Base-by-base conservation (phyloP, 1,139 yeast genomes). In the Debaryomycetaceae sp. region DNA sequence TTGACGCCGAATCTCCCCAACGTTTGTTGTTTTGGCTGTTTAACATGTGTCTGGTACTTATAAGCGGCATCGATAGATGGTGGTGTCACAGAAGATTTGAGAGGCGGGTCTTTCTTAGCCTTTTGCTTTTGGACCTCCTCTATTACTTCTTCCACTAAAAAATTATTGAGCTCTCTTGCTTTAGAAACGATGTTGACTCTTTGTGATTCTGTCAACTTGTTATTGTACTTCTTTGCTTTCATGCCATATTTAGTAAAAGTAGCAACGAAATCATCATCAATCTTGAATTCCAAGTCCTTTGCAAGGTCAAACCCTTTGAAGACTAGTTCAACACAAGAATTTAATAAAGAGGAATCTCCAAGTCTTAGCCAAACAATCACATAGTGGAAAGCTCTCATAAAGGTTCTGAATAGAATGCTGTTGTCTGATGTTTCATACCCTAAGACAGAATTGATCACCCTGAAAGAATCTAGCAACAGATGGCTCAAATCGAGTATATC, bases 401-500 rank as follows among this genome's bases (percentile, higher is more conserved):
- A 73, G 14, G 62, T 68, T 34, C 56, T 56, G 44, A 70, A 68
- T 31, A 75, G 55, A 11, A 56, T 47, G 22, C 53, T 55, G 5
- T 51, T 50, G 8, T 49, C 39, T 42, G 56, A 41, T 24, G 41
- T 34, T 13, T 45, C 49, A 8, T 48, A 42, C 36, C 52, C 49
- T 5, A 73, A 54, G 24, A 67, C 58, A 37, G 68, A 75, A 6
- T 70, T 75, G 39, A 88, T 68, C 8, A 78, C 66, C 46, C 86
- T 71, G 56, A 79, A 86, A 3, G 91, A 81, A 46, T 79, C 84
- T 17, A 91, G 63, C 37, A 91, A 66, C 2, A 75, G 66, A 51
- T 84, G 84, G 52, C 96, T 85, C 41, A 87, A 72, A 53, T 91
- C 97, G 43, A 90, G 71, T 0, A 89, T 84, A 60, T 90, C 97